A percentile compares a stretch with the other conserved stretches of the same genome.
Conservation (phyloP, 371 early-diverging fungal species). For the Syncephalis plumigaleata region DNA sequence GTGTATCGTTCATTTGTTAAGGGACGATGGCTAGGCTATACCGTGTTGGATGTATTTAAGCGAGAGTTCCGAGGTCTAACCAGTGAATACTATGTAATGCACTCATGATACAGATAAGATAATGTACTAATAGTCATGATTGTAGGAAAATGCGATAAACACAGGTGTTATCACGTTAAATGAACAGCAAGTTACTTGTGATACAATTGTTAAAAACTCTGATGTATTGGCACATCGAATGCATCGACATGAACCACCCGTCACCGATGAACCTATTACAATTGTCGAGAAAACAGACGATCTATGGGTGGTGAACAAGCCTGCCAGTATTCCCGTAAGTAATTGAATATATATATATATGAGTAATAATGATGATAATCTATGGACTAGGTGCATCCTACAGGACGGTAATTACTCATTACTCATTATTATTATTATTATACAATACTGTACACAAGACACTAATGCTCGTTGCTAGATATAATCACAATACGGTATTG, state of each 20-base stretch:
- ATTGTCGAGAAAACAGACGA: constrained; percentile 39
- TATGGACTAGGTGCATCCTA: constrained; percentile 41
- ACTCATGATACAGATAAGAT: not conserved
- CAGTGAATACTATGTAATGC: constrained; percentile 58
- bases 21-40: constrained; percentile 72
- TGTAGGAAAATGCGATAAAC: constrained; percentile 54
- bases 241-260: constrained; percentile 94
- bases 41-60: constrained; percentile 54
- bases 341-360: not conserved
- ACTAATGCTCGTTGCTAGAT: constrained; percentile 8
- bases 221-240: constrained; percentile 64
- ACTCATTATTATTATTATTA: not conserved
- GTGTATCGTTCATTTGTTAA: constrained; percentile 69
- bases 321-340: constrained; percentile 65
- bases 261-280: constrained; percentile 36
- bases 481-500: constrained; percentile 65
- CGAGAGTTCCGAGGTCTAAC: constrained; percentile 76
- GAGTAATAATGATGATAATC: not conserved
- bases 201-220: constrained; percentile 37
- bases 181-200: constrained; percentile 22
- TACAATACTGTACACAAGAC: not conserved
- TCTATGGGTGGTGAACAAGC: constrained; percentile 73
- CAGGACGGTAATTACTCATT: constrained; percentile 46
- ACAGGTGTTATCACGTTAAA: constrained; percentile 68
- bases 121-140: not conserved